A percentile compares a stretch with the other conserved stretches of the same genome.
Conservation (phyloP, 169 alveolate genomes). For the Plasmodium knowlesi region DNA sequence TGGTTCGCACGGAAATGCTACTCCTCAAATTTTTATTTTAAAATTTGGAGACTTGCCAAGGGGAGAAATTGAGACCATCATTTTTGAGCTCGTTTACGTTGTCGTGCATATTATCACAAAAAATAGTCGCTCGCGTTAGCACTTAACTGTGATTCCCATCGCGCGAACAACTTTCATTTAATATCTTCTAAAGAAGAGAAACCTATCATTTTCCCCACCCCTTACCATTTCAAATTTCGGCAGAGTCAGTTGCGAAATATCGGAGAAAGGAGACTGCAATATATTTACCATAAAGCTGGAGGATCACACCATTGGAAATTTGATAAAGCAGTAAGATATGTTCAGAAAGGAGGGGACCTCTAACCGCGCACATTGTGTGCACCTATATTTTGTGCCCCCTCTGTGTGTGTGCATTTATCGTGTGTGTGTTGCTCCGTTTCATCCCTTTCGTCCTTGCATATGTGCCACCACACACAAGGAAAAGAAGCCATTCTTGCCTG, state of each 20-base stretch:
- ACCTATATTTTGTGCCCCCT: too few relatives aligned
- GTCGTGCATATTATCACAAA: neutral
- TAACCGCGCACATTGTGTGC: neutral
- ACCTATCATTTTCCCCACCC: neutral
- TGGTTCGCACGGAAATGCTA: neutral
- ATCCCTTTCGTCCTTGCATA: neutral
- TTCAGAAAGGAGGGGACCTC: neutral
- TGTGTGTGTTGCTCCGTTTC: neutral
- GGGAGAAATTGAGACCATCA: neutral
- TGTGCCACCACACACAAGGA: neutral
- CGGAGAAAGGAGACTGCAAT: conserved; percentile 72
- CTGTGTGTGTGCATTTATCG: neutral
- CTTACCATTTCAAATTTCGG: neutral
- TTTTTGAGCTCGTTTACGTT: neutral
- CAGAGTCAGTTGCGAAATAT: conserved; percentile 65
- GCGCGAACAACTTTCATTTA: neutral
- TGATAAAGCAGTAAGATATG: conserved; percentile 49
- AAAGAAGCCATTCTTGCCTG: neutral
- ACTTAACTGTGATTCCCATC: neutral
- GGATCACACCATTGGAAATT: conserved; percentile 73
- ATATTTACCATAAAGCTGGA: conserved; percentile 65
- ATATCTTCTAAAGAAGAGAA: neutral
- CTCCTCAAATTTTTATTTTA: neutral
- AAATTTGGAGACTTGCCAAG: neutral
- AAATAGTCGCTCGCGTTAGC: neutral